Percentiles rank a stretch among this genome's conserved stretches.
These are phyloP conservation scores for Quercus parvula DNA, from an alignment of 306 rosid species.

Conservation along the genomic window DNA sequence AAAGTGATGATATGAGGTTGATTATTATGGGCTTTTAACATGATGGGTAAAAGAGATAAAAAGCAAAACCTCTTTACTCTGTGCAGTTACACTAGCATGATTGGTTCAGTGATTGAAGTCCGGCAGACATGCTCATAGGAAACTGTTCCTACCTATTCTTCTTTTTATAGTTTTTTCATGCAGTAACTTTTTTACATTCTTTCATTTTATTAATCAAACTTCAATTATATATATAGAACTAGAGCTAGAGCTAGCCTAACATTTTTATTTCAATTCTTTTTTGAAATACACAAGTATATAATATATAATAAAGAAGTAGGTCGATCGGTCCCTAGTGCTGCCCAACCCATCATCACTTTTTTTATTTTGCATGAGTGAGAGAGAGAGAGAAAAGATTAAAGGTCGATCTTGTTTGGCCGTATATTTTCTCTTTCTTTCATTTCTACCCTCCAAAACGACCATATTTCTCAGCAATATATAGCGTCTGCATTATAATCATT, in stretches of 20 bases:
- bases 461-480: no score
- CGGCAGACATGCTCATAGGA: constrained; percentile 18
- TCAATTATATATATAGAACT: background rate
- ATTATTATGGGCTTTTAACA: constrained; percentile 51
- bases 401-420: background rate
- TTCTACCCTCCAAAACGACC: no score
- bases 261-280: constrained; percentile 5
- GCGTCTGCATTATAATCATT: no score
- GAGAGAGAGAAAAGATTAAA: background rate
- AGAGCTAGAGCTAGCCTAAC: constrained; percentile 1
- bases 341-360: constrained; percentile 32
- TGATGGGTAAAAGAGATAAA: constrained; percentile 25
- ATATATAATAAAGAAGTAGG: constrained; percentile 14
- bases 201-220: background rate
- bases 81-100: constrained; percentile 6
- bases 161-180: background rate
- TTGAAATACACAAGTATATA: constrained; percentile 12
- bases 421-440: background rate
- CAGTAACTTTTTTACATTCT: background rate
- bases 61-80: constrained; percentile 14
- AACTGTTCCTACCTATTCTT: background rate
- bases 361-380: background rate
- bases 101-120: constrained; percentile 11
- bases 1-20: constrained; percentile 34
- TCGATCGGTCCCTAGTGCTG: constrained; percentile 39